These are phyloP conservation scores for Lanmaoa pseudosensibilis DNA, from an alignment of 768 basidiomycete species.

Conservation along the genomic window DNA sequence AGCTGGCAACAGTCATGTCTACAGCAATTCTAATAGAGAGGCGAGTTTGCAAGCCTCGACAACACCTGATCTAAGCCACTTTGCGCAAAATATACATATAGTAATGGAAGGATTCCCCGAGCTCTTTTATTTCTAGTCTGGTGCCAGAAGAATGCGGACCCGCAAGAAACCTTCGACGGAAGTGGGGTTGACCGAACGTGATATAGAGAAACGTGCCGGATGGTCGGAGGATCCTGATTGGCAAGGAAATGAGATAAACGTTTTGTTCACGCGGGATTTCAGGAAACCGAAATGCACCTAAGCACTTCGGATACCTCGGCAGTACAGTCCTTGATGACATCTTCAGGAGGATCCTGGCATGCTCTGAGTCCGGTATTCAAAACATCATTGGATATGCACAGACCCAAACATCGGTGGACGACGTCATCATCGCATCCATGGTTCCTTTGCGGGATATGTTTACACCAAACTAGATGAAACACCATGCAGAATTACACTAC, in stretches of 20 bases:
- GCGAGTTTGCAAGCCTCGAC: background rate
- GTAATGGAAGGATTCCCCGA: constrained; percentile 84
- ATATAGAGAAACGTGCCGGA: constrained; percentile 70
- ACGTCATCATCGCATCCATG: constrained; percentile 89
- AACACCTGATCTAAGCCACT: constrained; percentile 6
- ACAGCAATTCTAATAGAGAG: background rate
- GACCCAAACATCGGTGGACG: constrained; percentile 82
- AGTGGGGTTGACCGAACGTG: constrained; percentile 90
- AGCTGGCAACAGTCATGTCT: background rate
- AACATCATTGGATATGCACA: constrained; percentile 10
- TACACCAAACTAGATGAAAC: background rate
- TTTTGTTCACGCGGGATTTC: background rate
- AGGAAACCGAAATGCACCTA: constrained; percentile 40
- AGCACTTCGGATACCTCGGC: constrained; percentile 76
- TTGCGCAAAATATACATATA: constrained; percentile 69
- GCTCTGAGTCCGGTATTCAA: constrained; percentile 1
- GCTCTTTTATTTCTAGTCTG: constrained; percentile 60
- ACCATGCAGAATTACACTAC: constrained; percentile 24
- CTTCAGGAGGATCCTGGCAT: constrained; percentile 67
- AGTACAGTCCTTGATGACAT: constrained; percentile 68
- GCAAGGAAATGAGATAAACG: background rate
- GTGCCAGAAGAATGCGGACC: constrained; percentile 46
- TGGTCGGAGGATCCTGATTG: constrained; percentile 68
- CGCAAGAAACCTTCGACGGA: constrained; percentile 67
- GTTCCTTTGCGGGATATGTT: constrained; percentile 45